Conservation (phyloP, 495 filamentous ascomycete genomes). For the Xylaria nigripes region DNA sequence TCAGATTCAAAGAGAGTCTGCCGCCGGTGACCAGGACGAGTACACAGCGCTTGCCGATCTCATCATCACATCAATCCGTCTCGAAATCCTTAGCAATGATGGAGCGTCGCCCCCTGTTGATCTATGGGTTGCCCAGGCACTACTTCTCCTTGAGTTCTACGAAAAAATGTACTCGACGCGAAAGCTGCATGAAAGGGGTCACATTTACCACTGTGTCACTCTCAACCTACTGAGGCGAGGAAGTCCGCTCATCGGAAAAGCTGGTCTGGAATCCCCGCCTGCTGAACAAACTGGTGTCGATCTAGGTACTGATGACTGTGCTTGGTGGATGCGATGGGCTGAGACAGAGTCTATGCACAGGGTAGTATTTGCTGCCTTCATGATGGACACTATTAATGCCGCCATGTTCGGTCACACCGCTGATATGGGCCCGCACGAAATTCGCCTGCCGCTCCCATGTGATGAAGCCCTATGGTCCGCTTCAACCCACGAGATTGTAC, state of each 20-base stretch:
- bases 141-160: conserved; percentile 83
- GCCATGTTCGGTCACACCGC: conserved; percentile 97
- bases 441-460: conserved; percentile 86
- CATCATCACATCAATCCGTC: conserved; percentile 74
- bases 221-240: conserved; percentile 88
- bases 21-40: conserved; percentile 55
- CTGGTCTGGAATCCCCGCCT: conserved; percentile 81
- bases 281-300: conserved; percentile 54
- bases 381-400: conserved; percentile 88
- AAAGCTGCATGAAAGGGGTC: conserved; percentile 82
- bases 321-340: conserved; percentile 94
- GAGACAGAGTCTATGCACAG: conserved; percentile 85
- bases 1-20: conserved; percentile 69
- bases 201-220: conserved; percentile 94
- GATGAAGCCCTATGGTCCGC: conserved; percentile 93
- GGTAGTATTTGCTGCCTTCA: conserved; percentile 90
- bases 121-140: conserved; percentile 88
- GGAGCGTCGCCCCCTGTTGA: conserved; percentile 86
- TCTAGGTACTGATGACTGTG: conserved; percentile 52
- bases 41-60: conserved; percentile 75
- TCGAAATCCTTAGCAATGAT: conserved; percentile 76
- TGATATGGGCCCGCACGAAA: conserved; percentile 93
- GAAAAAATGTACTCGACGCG: conserved; percentile 95
- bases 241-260: conserved; percentile 81
- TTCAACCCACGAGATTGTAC: conserved; percentile 75